Conservation (phyloP, 2,329 filamentous ascomycete species). For the Scytalidium sp. region DNA sequence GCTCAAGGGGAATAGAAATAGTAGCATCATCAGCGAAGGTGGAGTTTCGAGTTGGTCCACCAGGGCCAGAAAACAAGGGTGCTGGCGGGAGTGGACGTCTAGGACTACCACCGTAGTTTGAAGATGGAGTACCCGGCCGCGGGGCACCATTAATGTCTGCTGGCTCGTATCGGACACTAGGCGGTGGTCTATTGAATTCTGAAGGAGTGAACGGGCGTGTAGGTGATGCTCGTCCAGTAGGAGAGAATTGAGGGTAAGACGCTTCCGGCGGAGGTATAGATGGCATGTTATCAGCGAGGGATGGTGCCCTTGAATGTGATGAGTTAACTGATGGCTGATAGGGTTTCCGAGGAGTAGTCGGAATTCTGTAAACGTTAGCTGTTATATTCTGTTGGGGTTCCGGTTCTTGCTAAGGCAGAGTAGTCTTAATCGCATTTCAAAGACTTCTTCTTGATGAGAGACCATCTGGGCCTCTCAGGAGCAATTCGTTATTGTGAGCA, state of each 20-base stretch:
- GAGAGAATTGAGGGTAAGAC: slow-evolving; percentile 57
- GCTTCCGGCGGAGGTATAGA: slow-evolving; percentile 61
- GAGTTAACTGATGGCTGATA: slow-evolving; percentile 46
- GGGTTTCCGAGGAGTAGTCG: slow-evolving; percentile 34
- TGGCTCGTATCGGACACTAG: slow-evolving; percentile 76
- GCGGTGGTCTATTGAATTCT: slow-evolving; percentile 65
- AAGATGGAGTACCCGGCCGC: slow-evolving; percentile 85
- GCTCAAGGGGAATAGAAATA: slow-evolving; percentile 66
- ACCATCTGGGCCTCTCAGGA: slow-evolving; percentile 52
- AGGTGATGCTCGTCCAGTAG: slow-evolving; percentile 47
- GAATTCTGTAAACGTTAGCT: slow-evolving; percentile 16
- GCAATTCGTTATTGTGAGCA: slow-evolving; percentile 33
- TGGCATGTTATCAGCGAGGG: slow-evolving; percentile 55
- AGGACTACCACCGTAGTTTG: slow-evolving; percentile 83
- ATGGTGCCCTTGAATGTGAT: slow-evolving; percentile 43
- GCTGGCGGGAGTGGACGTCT: slow-evolving; percentile 84
- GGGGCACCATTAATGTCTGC: slow-evolving; percentile 86
- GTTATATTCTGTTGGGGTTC: slow-evolving; percentile 23
- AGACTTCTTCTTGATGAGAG: slow-evolving; percentile 39
- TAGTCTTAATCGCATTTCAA: slow-evolving; percentile 33
- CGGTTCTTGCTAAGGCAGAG: slow-evolving; percentile 13
- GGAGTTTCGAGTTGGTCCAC: slow-evolving; percentile 44
- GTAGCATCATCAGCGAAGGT: slow-evolving; percentile 66
- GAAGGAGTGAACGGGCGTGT: slow-evolving; percentile 58
- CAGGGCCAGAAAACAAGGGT: slow-evolving; percentile 70